A percentile compares a stretch with the other conserved stretches of the same genome.
Evolutionary conservation across 371 early-diverging fungal genomes (phyloP).

Genomic region (Mortierella polycephala): DNA sequence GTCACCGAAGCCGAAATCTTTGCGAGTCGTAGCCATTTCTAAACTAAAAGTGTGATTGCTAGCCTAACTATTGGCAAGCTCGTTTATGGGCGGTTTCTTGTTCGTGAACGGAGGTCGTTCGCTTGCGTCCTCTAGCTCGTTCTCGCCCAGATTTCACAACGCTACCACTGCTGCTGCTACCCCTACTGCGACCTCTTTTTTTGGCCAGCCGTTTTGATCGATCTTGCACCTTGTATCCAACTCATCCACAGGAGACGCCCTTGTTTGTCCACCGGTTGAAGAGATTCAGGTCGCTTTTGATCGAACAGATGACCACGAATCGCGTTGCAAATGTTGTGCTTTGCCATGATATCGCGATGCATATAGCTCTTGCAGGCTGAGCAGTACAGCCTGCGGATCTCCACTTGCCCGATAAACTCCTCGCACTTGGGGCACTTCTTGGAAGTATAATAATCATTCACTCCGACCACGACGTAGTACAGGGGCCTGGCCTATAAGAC

Average conservation of each 20-base stretch:
- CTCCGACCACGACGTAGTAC: slow-evolving; percentile 10
- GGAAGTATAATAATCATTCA: slow-evolving; percentile 7
- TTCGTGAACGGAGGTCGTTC: too few species aligned
- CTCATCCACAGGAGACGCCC: slow-evolving; percentile 9
- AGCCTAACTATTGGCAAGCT: too few species aligned
- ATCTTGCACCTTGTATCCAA: too few species aligned
- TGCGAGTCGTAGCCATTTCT: too few species aligned
- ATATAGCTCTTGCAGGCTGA: background rate
- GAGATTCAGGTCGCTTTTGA: slow-evolving; percentile 18
- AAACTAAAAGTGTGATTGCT: too few species aligned
- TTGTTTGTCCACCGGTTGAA: slow-evolving; percentile 14
- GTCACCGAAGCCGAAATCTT: too few species aligned
- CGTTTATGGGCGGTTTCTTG: too few species aligned
- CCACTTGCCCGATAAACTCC: slow-evolving; percentile 1
- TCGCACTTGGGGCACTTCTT: slow-evolving; percentile 7
- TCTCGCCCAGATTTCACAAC: too few species aligned
- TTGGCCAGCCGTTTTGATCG: background rate
- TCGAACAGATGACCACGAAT: slow-evolving; percentile 8
- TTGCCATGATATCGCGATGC: slow-evolving; percentile 25
- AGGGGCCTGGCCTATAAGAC: slow-evolving; percentile 7
- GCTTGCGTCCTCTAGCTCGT: too few species aligned
- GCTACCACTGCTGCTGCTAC: background rate
- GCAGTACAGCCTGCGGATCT: slow-evolving; percentile 4
- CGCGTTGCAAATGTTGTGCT: slow-evolving; percentile 15
- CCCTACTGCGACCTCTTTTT: background rate